Percentiles rank a stretch among this genome's conserved stretches.
phyloP scores from a whole-genome alignment of 2,329 filamentous ascomycete genomes.

The Cladosporium velox region DNA sequence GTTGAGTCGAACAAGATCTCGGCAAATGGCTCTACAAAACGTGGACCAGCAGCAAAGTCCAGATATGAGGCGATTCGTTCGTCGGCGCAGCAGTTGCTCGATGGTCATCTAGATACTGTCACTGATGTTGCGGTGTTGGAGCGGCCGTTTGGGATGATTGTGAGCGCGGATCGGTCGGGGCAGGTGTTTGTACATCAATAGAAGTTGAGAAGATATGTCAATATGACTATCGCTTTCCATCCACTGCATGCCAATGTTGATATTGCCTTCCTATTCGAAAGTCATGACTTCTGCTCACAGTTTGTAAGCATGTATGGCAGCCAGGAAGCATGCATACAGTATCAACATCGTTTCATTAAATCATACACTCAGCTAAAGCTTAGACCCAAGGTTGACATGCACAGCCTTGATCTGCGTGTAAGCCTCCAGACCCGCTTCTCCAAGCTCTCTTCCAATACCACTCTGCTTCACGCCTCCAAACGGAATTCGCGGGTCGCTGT shows the following conservation, averaged over 20 bases:
- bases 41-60: slow-evolving; percentile 48
- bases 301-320: neutral
- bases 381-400: slow-evolving; percentile 51
- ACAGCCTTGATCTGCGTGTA: slow-evolving; percentile 62
- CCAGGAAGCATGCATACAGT: neutral
- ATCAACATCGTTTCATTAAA: neutral
- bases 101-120: slow-evolving; percentile 83
- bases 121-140: slow-evolving; percentile 87
- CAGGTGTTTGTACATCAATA: slow-evolving; percentile 81
- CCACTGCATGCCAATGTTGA: neutral
- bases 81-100: slow-evolving; percentile 83
- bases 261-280: neutral
- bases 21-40: slow-evolving; percentile 41
- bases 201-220: neutral
- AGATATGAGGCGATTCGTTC: slow-evolving; percentile 84
- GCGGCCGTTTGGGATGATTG: slow-evolving; percentile 86
- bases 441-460: slow-evolving; percentile 62
- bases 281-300: neutral
- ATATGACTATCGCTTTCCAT: neutral
- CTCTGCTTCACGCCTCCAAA: slow-evolving; percentile 65
- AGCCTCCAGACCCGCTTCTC: slow-evolving; percentile 61
- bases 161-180: slow-evolving; percentile 86
- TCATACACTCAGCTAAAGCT: slow-evolving; percentile 36
- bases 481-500: slow-evolving; percentile 52
- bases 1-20: slow-evolving; percentile 33